Percentiles rank a stretch among this genome's conserved stretches.
Evolutionary conservation across 164 flowering plant species (phyloP).

Genomic region (Akebia trifoliata): DNA sequence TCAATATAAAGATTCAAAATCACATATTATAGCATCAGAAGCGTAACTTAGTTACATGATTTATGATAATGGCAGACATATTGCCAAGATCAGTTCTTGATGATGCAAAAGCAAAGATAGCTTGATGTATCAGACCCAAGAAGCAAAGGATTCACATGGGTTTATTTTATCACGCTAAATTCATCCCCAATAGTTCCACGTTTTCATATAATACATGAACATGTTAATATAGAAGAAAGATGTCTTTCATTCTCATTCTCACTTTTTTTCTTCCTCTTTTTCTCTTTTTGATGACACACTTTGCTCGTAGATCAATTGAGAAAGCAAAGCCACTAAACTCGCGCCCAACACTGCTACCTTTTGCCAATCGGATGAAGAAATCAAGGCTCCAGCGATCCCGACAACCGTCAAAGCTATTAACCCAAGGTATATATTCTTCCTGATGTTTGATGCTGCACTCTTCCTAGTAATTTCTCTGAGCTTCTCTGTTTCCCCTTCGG

Average conservation of each 20-base stretch:
- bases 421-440: slow-evolving; percentile 69
- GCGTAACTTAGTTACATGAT: slow-evolving; percentile 20
- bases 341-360: slow-evolving; percentile 57
- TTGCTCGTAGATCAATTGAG: slow-evolving; percentile 67
- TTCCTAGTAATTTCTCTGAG: slow-evolving; percentile 40
- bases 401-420: slow-evolving; percentile 43
- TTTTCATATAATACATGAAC: neutral
- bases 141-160: slow-evolving; percentile 22
- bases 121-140: slow-evolving; percentile 42
- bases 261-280: slow-evolving; percentile 21
- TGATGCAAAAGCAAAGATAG: slow-evolving; percentile 49
- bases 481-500: slow-evolving; percentile 54
- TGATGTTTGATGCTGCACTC: slow-evolving; percentile 48
- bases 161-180: slow-evolving; percentile 32
- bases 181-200: slow-evolving; percentile 30
- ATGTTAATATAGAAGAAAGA: neutral
- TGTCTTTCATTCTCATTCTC: slow-evolving; percentile 21
- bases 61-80: slow-evolving; percentile 41
- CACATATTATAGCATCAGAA: slow-evolving; percentile 41
- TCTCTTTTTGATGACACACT: slow-evolving; percentile 41
- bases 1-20: neutral
- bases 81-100: slow-evolving; percentile 29
- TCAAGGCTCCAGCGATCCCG: slow-evolving; percentile 41
- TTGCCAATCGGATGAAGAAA: slow-evolving; percentile 53
- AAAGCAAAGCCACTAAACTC: slow-evolving; percentile 54